A percentile compares a stretch with the other conserved stretches of the same genome.
Evolutionary conservation across 2,329 filamentous ascomycete genomes (phyloP).

Genomic region (Dactylellina haptotyla): DNA sequence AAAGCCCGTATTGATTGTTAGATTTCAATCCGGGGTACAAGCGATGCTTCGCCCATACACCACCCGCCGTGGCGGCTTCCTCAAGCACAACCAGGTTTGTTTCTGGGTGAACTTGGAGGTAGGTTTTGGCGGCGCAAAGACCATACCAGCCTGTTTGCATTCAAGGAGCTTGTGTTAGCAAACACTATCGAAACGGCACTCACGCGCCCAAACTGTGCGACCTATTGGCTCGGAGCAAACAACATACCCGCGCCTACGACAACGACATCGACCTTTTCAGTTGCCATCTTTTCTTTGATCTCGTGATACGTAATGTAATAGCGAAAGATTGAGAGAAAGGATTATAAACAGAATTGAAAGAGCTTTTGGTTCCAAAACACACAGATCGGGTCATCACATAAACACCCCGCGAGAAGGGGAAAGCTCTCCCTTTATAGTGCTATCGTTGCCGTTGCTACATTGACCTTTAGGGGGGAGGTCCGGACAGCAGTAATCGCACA

Average conservation of each 20-base stretch:
- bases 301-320: slow-evolving; percentile 9
- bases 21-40: slow-evolving; percentile 76
- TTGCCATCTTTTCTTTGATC: slow-evolving; percentile 33
- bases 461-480: slow-evolving; percentile 37
- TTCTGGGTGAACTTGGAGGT: slow-evolving; percentile 68
- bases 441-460: not conserved
- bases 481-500: slow-evolving; percentile 38
- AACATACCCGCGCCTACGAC: slow-evolving; percentile 50
- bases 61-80: slow-evolving; percentile 69
- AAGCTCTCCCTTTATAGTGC: slow-evolving; percentile 39
- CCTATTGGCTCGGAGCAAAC: not conserved
- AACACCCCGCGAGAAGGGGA: slow-evolving; percentile 27
- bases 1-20: slow-evolving; percentile 78
- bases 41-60: slow-evolving; percentile 75
- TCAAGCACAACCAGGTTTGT: slow-evolving; percentile 71
- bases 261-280: slow-evolving; percentile 52
- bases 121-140: slow-evolving; percentile 65
- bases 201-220: slow-evolving; percentile 18
- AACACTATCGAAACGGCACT: slow-evolving; percentile 11
- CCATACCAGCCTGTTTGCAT: slow-evolving; percentile 63
- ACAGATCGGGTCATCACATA: slow-evolving; percentile 9
- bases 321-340: slow-evolving; percentile 1
- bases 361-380: slow-evolving; percentile 14
- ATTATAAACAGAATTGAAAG: slow-evolving; percentile 1
- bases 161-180: slow-evolving; percentile 21